Base-by-base conservation (phyloP, 2,329 filamentous ascomycete species). In the Periconia sp. region DNA sequence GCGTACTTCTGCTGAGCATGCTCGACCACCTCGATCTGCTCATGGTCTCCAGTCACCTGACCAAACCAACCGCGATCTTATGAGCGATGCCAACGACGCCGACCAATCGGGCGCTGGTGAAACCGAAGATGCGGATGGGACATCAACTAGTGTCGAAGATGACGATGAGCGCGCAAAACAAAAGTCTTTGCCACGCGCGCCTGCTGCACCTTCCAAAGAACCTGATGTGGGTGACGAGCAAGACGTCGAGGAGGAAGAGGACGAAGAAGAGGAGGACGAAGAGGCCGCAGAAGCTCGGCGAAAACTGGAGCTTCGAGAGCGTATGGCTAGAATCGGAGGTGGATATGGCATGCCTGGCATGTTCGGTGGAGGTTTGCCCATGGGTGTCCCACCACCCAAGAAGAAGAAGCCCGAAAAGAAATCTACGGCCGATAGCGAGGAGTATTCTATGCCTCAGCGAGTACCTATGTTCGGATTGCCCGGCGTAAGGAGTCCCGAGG, bases 311-410 rank as follows among this genome's bases (percentile, higher is more conserved):
- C 81, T 99, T 31, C 86, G 94, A 55, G 92, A 94, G 57, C 86
- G 94, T 64, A 99, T 99, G 91, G 94, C 94, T 44, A 97, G 96
- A 77, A 94, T 99, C 89, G 96, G 93, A 62, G 93, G 93, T 51
- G 93, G 93, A 19, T 96, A 96, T 91, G 91, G 91, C 45, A 96
- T 97, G 88, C 86, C 91, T 70, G 91, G 91, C 64, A 94, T 97
- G 86, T 95, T 96, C 72, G 91, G 90, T 17, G 84, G 82, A 37
- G 85, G 85, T 55, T 84, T 91, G 71, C 83, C 86, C 15, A 82
- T 88, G 76, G 78, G 82, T 54, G 76, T 75, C 5, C 63, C 70
- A 56, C 69, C 73, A 43, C 79, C 79, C 60, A 85, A 83, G 65
- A 77, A 80, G 37, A 81, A 79, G 63, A 61, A 79, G 30, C 52